Evolutionary conservation across 345 rosid genomes (phyloP).

Genomic region (Heritiera littoralis): DNA sequence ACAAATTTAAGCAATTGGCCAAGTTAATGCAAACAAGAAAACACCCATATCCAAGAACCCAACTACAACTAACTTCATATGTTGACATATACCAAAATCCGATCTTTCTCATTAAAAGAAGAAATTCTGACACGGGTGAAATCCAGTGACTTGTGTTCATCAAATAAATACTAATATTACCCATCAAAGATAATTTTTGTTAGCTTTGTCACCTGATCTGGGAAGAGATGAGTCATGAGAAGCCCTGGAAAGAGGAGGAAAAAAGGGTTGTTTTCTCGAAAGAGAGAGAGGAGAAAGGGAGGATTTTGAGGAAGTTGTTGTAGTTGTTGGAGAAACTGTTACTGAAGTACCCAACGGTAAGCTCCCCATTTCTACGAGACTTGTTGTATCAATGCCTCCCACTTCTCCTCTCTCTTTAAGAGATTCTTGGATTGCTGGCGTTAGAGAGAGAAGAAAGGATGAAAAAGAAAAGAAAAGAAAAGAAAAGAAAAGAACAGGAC

Average conservation of each 20-base stretch:
- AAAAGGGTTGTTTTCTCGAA: conserved; percentile 30
- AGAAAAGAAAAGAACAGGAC: too few species aligned
- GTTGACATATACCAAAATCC: neutral
- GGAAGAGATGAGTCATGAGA: conserved; percentile 32
- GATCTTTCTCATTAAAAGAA: neutral
- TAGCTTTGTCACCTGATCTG: conserved; percentile 43
- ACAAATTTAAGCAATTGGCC: neutral
- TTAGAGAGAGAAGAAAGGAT: neutral
- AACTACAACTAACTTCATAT: neutral
- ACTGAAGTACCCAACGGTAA: conserved; percentile 61
- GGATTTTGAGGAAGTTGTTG: conserved; percentile 20
- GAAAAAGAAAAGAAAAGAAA: neutral
- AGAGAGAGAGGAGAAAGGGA: conserved; percentile 34
- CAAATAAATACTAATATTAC: neutral
- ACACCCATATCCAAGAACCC: neutral
- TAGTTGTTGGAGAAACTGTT: conserved; percentile 39
- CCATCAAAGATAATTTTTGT: neutral
- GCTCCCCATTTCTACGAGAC: conserved; percentile 61
- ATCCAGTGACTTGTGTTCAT: neutral
- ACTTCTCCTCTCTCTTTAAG: conserved; percentile 13
- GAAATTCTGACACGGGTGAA: neutral
- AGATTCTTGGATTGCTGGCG: neutral
- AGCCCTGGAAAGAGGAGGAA: conserved; percentile 35
- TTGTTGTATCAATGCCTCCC: neutral
- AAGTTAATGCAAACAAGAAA: neutral